Evolutionary conservation across 331 rosid genomes (phyloP).

Genomic region (Telfairia occidentalis): DNA sequence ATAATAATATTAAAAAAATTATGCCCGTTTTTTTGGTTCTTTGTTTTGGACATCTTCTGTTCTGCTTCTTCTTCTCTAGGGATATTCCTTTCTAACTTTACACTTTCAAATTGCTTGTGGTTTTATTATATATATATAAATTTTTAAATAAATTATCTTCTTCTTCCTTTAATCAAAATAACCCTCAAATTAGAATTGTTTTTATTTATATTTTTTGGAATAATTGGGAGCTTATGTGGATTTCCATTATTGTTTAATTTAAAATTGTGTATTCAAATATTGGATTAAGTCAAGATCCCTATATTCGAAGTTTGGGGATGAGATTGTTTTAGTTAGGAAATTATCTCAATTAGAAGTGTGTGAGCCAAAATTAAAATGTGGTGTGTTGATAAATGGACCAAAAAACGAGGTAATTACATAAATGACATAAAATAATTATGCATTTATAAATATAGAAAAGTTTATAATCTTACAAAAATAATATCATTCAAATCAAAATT

Average conservation of each 20-base stretch:
- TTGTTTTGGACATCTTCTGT: neutral
- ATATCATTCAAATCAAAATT: no score
- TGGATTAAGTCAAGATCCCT: neutral
- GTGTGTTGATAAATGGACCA: no score
- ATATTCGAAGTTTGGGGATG: no score
- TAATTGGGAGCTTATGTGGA: neutral
- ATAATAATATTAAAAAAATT: neutral
- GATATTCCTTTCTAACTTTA: slow-evolving; percentile 13
- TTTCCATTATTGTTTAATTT: neutral
- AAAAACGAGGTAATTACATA: no score
- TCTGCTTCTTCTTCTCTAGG: slow-evolving; percentile 5
- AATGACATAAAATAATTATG: no score
- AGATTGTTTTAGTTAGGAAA: no score
- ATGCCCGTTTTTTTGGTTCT: neutral
- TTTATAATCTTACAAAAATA: no score
- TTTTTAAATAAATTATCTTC: neutral
- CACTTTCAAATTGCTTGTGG: neutral
- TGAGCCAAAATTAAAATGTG: no score
- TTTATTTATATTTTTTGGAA: neutral
- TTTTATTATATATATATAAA: neutral
- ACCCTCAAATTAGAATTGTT: neutral
- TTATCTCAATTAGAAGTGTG: no score
- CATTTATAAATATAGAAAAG: no score
- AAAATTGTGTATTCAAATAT: neutral
- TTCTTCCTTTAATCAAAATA: neutral